phyloP scores from a whole-genome alignment of 139 green algal species.

The Coccomyxa sp. region DNA sequence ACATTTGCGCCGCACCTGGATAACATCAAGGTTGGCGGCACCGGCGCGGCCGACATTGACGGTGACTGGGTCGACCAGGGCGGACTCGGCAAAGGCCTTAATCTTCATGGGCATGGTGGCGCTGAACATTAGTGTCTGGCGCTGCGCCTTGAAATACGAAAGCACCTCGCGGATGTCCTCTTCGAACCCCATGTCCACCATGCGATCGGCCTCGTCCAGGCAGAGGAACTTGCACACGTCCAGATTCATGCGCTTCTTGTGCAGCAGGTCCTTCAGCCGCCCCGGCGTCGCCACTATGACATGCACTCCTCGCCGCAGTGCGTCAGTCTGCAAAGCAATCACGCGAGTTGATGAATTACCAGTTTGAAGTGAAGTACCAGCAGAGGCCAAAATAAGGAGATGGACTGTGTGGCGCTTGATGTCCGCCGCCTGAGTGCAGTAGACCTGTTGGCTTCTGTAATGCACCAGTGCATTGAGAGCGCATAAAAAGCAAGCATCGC shows the following conservation, averaged over 20 bases:
- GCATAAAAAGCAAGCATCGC: too few species aligned
- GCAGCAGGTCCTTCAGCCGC: slow-evolving; percentile 92
- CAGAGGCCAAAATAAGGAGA: not conserved
- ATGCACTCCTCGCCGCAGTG: slow-evolving; percentile 74
- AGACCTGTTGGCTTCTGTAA: not conserved
- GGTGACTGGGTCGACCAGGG: slow-evolving; percentile 88
- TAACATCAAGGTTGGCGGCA: slow-evolving; percentile 95
- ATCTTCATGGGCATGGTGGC: slow-evolving; percentile 99
- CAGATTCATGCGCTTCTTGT: slow-evolving; percentile 86
- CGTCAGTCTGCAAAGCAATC: slow-evolving; percentile 44
- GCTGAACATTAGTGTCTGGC: slow-evolving; percentile 97
- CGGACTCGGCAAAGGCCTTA: slow-evolving; percentile 91
- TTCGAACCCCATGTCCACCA: slow-evolving; percentile 97
- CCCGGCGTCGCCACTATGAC: slow-evolving; percentile 90
- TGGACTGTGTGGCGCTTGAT: not conserved
- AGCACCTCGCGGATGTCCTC: slow-evolving; percentile 81
- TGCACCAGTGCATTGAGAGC: not conserved
- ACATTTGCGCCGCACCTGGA: slow-evolving; percentile 53
- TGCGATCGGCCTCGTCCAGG: slow-evolving; percentile 97
- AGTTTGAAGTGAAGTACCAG: too few species aligned
- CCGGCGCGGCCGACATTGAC: slow-evolving; percentile 90
- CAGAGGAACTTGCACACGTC: slow-evolving; percentile 91
- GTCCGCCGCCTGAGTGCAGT: too few species aligned
- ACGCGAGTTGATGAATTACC: slow-evolving; percentile 28
- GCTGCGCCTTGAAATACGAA: slow-evolving; percentile 73